These are phyloP conservation scores for Candida koratica DNA, from an alignment of 805 yeast genomes.

Conservation along the genomic window DNA sequence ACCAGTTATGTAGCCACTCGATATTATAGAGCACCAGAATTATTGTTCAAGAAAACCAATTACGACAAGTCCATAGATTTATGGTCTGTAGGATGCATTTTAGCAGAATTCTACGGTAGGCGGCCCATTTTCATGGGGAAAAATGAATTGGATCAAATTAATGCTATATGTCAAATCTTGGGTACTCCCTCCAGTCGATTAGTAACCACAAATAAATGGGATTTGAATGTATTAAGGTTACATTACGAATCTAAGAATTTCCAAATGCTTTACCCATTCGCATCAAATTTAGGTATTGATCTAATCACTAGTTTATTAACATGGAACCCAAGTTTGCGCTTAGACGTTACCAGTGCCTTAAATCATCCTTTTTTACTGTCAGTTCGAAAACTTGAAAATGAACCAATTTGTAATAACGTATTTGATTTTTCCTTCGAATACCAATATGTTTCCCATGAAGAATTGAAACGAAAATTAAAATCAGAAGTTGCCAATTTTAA, in stretches of 20 bases:
- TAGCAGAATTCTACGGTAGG: constrained; percentile 80
- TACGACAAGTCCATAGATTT: constrained; percentile 74
- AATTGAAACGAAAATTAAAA: constrained; percentile 45
- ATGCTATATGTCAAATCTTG: constrained; percentile 60
- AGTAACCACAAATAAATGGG: constrained; percentile 31
- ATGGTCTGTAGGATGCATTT: constrained; percentile 93
- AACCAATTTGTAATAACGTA: constrained; percentile 45
- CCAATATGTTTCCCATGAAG: constrained; percentile 16
- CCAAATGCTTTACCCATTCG: constrained; percentile 59
- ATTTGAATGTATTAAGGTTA: constrained; percentile 30
- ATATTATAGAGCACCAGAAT: constrained; percentile 95
- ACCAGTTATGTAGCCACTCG: constrained; percentile 90
- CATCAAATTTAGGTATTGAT: constrained; percentile 47
- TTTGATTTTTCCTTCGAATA: constrained; percentile 70
- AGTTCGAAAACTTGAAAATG: constrained; percentile 55
- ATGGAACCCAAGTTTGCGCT: constrained; percentile 61
- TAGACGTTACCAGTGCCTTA: constrained; percentile 53
- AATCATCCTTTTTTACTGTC: constrained; percentile 50
- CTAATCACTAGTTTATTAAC: constrained; percentile 52
- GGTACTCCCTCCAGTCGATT: constrained; percentile 64
- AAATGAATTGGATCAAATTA: constrained; percentile 66
- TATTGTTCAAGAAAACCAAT: constrained; percentile 51
- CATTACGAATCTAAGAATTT: constrained; percentile 42
- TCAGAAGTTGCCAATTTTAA: constrained; percentile 44
- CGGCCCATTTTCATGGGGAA: constrained; percentile 77